These are phyloP conservation scores for Rhazya stricta DNA, from an alignment of 257 asterid genomes.

Conservation along the genomic window DNA sequence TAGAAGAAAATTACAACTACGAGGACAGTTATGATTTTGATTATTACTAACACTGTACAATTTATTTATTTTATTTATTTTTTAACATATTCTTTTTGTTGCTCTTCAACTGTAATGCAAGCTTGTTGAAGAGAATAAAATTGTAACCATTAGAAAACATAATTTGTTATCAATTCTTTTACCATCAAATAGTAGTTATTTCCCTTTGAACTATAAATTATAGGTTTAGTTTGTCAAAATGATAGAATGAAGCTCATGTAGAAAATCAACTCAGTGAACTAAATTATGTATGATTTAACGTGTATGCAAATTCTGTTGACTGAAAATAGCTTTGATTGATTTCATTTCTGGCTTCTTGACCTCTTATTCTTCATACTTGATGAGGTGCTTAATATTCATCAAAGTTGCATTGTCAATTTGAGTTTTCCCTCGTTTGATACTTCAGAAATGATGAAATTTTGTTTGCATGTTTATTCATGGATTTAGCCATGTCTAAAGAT, in stretches of 20 bases:
- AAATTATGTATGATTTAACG: too few species aligned
- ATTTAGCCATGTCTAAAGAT: too few species aligned
- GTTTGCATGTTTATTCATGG: too few species aligned
- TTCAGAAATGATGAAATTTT: too few species aligned
- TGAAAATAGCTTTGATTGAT: too few species aligned
- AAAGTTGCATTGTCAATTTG: too few species aligned
- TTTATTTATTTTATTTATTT: not conserved
- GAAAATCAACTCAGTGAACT: not conserved
- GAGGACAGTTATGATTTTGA: conserved; percentile 3
- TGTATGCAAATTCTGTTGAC: too few species aligned
- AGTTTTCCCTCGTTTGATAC: too few species aligned
- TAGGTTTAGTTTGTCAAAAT: not conserved
- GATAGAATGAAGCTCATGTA: not conserved
- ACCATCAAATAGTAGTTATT: not conserved
- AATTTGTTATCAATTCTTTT: not conserved
- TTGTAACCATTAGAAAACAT: not conserved
- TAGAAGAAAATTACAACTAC: not conserved
- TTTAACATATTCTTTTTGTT: not conserved
- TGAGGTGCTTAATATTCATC: too few species aligned
- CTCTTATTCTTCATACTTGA: too few species aligned
- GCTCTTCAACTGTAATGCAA: not conserved
- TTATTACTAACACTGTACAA: not conserved
- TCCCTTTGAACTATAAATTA: not conserved
- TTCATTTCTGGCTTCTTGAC: too few species aligned
- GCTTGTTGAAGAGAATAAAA: not conserved